A percentile compares a stretch with the other conserved stretches of the same genome.
phyloP scores from a whole-genome alignment of 768 basidiomycete genomes.

The Brasilioporus rufonigricans region DNA sequence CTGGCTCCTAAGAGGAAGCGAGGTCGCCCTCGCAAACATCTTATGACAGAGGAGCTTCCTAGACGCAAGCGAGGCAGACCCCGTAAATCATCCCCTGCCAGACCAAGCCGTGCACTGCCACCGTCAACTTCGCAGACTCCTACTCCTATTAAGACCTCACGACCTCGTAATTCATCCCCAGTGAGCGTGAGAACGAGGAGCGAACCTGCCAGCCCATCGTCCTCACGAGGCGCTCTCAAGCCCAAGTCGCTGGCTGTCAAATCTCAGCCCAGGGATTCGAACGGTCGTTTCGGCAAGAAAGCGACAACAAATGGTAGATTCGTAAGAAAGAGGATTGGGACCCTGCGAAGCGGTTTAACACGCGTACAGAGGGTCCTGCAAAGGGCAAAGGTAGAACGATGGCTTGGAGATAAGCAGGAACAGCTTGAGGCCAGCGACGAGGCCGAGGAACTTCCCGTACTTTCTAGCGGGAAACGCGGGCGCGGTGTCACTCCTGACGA shows the following conservation, averaged over 20 bases:
- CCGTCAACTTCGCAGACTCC: slow-evolving; percentile 5
- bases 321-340: slow-evolving; percentile 34
- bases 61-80: slow-evolving; percentile 37
- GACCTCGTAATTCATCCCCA: slow-evolving; percentile 17
- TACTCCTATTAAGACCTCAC: slow-evolving; percentile 12
- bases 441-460: slow-evolving; percentile 9
- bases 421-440: slow-evolving; percentile 13
- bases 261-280: slow-evolving; percentile 57
- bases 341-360: slow-evolving; percentile 26
- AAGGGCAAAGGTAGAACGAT: slow-evolving; percentile 40
- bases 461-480: slow-evolving; percentile 24
- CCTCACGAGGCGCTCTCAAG: slow-evolving; percentile 26
- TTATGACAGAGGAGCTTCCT: slow-evolving; percentile 28
- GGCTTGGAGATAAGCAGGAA: slow-evolving; percentile 32
- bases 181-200: slow-evolving; percentile 20
- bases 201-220: slow-evolving; percentile 25
- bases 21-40: slow-evolving; percentile 35
- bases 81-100: slow-evolving; percentile 28
- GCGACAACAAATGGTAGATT: slow-evolving; percentile 44
- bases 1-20: slow-evolving; percentile 32
- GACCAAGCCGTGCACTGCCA: slow-evolving; percentile 9
- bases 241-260: slow-evolving; percentile 46
- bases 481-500: slow-evolving; percentile 21
- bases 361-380: slow-evolving; percentile 42
- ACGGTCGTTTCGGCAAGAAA: slow-evolving; percentile 70